Percentiles rank a stretch among this genome's conserved stretches.
Conservation (phyloP, 306 rosid species). For the Quercus variabilis region DNA sequence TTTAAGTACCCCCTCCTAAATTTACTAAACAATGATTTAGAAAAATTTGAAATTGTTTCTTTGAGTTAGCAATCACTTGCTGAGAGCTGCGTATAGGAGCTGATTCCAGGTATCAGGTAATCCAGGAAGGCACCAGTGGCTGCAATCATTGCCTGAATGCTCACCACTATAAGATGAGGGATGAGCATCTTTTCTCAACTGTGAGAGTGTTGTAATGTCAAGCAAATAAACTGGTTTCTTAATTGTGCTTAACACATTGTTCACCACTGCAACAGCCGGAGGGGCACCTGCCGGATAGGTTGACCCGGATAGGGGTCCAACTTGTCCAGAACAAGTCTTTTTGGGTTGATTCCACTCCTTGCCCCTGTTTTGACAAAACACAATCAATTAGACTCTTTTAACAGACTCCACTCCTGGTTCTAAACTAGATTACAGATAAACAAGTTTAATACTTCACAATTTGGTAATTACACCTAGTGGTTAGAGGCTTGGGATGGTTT, state of each 20-base stretch:
- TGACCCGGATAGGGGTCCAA: slow-evolving; percentile 63
- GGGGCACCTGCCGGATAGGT: slow-evolving; percentile 82
- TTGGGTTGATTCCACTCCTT: slow-evolving; percentile 80
- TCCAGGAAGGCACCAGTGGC: slow-evolving; percentile 99
- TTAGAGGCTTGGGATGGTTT: no score
- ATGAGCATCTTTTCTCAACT: slow-evolving; percentile 84
- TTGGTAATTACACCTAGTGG: no score
- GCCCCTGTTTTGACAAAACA: slow-evolving; percentile 46
- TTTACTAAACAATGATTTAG: slow-evolving; percentile 4
- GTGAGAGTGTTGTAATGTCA: slow-evolving; percentile 86
- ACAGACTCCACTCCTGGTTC: no score
- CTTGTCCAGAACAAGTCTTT: slow-evolving; percentile 70
- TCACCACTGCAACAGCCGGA: slow-evolving; percentile 59
- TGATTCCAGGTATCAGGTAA: slow-evolving; percentile 97
- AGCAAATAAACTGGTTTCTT: slow-evolving; percentile 62
- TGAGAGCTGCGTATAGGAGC: slow-evolving; percentile 75
- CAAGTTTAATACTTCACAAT: no score
- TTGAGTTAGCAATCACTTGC: slow-evolving; percentile 27
- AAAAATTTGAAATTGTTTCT: not conserved
- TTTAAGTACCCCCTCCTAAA: slow-evolving; percentile 11
- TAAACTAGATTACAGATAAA: no score
- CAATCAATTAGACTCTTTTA: not conserved
- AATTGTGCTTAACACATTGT: slow-evolving; percentile 59
- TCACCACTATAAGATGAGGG: slow-evolving; percentile 70
- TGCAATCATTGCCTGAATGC: slow-evolving; percentile 76